Conservation (phyloP, 352 stramenopile genomes). For the Phytophthora palmivora region DNA sequence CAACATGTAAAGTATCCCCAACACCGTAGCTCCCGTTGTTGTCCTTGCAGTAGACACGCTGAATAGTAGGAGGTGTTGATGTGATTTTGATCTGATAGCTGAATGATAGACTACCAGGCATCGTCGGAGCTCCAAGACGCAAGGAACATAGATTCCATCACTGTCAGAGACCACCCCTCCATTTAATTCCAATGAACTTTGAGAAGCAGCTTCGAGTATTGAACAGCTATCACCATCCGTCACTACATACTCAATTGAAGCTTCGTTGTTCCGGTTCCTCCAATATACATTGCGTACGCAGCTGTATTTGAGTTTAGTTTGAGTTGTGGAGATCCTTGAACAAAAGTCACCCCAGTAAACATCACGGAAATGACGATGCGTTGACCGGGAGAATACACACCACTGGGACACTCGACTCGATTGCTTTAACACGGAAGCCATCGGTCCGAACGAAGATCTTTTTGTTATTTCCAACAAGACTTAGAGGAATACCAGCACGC, state of each 20-base stretch:
- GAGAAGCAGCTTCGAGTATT: slow-evolving; percentile 57
- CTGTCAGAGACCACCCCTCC: slow-evolving; percentile 58
- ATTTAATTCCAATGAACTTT: slow-evolving; percentile 56
- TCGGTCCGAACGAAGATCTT: slow-evolving; percentile 79
- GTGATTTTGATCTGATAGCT: slow-evolving; percentile 54
- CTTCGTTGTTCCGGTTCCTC: slow-evolving; percentile 47
- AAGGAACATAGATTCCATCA: slow-evolving; percentile 55
- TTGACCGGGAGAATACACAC: slow-evolving; percentile 69
- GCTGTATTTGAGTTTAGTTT: slow-evolving; percentile 57
- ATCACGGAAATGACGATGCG: slow-evolving; percentile 53
- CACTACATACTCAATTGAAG: slow-evolving; percentile 68
- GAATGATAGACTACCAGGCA: slow-evolving; percentile 55
- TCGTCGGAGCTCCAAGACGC: slow-evolving; percentile 34
- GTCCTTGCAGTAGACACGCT: slow-evolving; percentile 49
- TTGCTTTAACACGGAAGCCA: slow-evolving; percentile 45
- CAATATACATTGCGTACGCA: slow-evolving; percentile 57
- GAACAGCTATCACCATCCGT: slow-evolving; percentile 46
- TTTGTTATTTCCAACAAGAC: slow-evolving; percentile 63
- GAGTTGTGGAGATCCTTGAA: slow-evolving; percentile 60
- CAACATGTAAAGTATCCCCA: slow-evolving; percentile 52
- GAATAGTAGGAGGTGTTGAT: slow-evolving; percentile 44
- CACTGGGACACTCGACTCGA: slow-evolving; percentile 50
- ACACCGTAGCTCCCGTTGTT: slow-evolving; percentile 47
- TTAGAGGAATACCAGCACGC: slow-evolving; percentile 55
- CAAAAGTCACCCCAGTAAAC: slow-evolving; percentile 54